Base-by-base conservation (phyloP, 2,329 filamentous ascomycete species). In the Orbilia brochopaga region DNA sequence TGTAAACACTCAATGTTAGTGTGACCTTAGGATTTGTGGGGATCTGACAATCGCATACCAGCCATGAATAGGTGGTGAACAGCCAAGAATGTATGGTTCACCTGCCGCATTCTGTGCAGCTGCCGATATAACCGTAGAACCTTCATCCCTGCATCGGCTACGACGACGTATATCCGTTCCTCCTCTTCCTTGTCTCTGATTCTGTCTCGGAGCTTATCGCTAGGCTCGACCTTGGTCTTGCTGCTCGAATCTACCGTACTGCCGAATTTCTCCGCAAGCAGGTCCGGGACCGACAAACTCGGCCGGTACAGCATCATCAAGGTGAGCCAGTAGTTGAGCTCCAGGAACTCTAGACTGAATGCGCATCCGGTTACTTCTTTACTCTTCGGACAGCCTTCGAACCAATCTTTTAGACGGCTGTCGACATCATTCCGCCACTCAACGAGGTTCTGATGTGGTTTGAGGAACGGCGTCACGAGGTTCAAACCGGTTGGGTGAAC, bases 51-150 rank as follows among this genome's bases (percentile, higher is more conserved):
- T 23, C 5, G 78, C 82, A 77, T 88, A 80, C 92, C 93, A 27
- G 93, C 93, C 90, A 96, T 97, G 81, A 97, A 97, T 5, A 97
- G 83, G 80, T 97, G 92, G 78, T 97, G 93, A 0, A 94, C 97
- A 1, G 94, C 92, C 60, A 97, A 82, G 79, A 95, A 97, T 0
- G 93, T 97, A 78, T 97, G 96, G 80, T 96, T 97, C 61, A 97
- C 93, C 44, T 97, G 84, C 58, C 91, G 89, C 65, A 91, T 87
- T 8, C 92, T 84, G 79, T 97, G 93, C 69, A 97, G 82, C 78
- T 96, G 91, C 58, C 93, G 85, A 79, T 97, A 97, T 37, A 97
- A 84, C 72, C 92, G 90, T 78, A 97, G 81, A 1, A 97, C 93
- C 80, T 90, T 94, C 79, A 96, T 92, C 0, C 93, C 93, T 32